Evolutionary conservation across 2,329 filamentous ascomycete genomes (phyloP), one percentile per base, ranked within the genome.

Genomic region (Verticillium albo-atrum): DNA sequence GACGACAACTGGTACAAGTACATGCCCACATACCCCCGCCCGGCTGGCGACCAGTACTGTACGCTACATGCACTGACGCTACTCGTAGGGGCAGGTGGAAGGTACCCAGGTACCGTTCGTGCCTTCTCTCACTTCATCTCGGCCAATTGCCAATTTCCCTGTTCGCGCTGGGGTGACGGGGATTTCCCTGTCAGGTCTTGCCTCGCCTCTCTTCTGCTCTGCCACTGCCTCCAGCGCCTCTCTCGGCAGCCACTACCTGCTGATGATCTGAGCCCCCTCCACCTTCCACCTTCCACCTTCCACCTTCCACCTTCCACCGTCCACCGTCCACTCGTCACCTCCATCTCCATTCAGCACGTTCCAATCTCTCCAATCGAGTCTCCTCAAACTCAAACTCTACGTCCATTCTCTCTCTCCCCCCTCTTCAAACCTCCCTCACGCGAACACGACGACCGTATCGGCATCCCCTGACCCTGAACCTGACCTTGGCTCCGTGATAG

Each of bases 141-240:
- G 54, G 54, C 23, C 34, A 42, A 56, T 50, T 50, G 42, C 42
- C 42, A 50, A 32, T 56, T 56, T 47, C 54, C 54, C 34, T 47
- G 34, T 6, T 47, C 14, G 34, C 34, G 42, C 42, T 23, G 42
- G 9, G 42, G n/a, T 50, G 42, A 50, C 42, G 42, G 42, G 42
- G 42, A 25, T 23, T 23, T 50, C 42, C 42, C 42, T 50, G 42
- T 10, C 42, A 23, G 42, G n/a, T 12, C 20, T 7, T 50, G n/a
- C 42, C 20, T 50, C 42, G 20, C 42, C 42, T 50, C 42, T n/a
- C 42, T 20, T 50, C 20, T 23, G 42, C 20, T 23, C 20, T 50
- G 42, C 42, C 42, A 50, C 37, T 5, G 3, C 3, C 10, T 50
- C 5, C 17, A 12, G 42, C 25, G 42, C 25, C 20, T n/a, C 42